Base-by-base conservation (phyloP, 192 early-diverging fungal genomes). In the Irineochytrium annulatum region DNA sequence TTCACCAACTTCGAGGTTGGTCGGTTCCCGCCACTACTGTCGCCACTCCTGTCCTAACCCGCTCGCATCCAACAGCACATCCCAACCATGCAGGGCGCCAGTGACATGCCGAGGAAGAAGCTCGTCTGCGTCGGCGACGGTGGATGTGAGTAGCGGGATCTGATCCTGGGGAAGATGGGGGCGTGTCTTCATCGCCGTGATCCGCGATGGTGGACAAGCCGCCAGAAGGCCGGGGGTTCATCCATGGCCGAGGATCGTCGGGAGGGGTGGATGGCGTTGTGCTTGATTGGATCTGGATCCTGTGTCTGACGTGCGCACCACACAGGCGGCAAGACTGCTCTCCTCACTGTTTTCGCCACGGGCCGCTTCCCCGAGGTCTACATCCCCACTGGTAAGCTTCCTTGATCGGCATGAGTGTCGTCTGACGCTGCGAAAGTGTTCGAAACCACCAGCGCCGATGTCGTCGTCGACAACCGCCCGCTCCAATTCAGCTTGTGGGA, bases 401-500 rank as follows among this genome's bases (percentile, higher is more conserved):
- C 46, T 20, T 49, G 5, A 22, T 22, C 13, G 11, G 8, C 6
- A 49, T 49, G 8, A 1, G 87, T 94, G 28, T 78, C 74, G 43
- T 70, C 72, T 60, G 73, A 73, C 64, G 70, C 58, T 53, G 5
- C 57, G 35, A 20, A 89, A 2, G 88, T 94, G 19, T 71, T 71
- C 45, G 68, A 71, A 63, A 71, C 61, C 22, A 22, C 13, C 35
- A 31, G 8, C 14, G 19, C 19, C 4, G 3, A 31, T 30, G 74
- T 93, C 57, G 77, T 85, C 56, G 80, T 86, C 34, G 83, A 48
- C 26, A 30, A 1, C 30, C 39, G 45, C 17, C 3, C 34, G 17
- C 11, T 68, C 6, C 84, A 89, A 65, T 73, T 95, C 29, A 88
- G 85, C 33, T 69, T 95, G 27, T 95, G 91, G 91, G 93, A 95